phyloP scores from a whole-genome alignment of 78 protist genomes.

The Monocercomonoides exilis region DNA sequence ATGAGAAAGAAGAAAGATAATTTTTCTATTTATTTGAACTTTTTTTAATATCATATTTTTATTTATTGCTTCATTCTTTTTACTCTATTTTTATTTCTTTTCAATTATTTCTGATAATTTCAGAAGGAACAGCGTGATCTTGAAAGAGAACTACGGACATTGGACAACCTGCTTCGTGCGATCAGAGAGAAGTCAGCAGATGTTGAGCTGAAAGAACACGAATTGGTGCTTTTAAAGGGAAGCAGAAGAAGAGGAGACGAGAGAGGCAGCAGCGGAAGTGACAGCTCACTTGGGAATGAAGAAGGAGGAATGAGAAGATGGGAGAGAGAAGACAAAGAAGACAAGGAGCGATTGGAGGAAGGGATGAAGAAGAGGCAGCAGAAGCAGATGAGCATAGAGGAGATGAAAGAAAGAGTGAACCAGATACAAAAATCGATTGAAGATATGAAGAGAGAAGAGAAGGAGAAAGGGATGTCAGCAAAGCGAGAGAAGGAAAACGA shows the following conservation, averaged over 20 bases:
- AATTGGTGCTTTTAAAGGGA: neutral
- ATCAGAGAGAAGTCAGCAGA: neutral
- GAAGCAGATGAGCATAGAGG: too few species aligned
- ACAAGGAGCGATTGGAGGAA: too few species aligned
- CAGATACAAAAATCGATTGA: neutral
- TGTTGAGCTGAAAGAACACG: neutral
- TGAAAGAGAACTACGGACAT: too few species aligned
- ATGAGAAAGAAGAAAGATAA: too few species aligned
- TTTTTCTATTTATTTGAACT: too few species aligned
- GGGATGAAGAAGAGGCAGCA: too few species aligned
- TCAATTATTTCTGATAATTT: too few species aligned
- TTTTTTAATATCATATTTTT: neutral
- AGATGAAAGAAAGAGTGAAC: neutral
- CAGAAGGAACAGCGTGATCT: too few species aligned
- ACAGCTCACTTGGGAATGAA: neutral
- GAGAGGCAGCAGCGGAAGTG: neutral
- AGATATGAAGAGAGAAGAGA: neutral
- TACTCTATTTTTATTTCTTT: neutral
- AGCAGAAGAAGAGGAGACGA: neutral
- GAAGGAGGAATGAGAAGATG: too few species aligned
- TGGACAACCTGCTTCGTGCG: neutral
- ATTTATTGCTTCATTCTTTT: too few species aligned
- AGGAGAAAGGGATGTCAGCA: neutral
- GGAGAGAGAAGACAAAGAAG: too few species aligned
- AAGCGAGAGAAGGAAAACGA: constrained; percentile 1